Conservation (phyloP, 106 monocot species). For the Acorus gramineus region DNA sequence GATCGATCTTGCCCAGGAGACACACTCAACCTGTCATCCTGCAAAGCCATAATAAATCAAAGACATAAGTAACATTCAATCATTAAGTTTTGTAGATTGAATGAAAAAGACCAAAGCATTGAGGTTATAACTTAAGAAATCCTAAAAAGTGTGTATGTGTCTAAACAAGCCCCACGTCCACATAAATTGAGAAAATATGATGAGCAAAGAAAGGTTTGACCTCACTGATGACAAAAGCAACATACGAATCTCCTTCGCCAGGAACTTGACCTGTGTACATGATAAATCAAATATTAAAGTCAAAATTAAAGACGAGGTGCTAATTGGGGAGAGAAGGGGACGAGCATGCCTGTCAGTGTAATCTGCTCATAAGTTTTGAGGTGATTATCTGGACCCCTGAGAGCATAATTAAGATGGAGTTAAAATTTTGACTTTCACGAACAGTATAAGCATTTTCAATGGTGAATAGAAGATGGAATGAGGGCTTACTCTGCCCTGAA, state of each 20-base stretch:
- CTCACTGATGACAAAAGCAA: slow-evolving; percentile 37
- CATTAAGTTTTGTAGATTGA: too few species aligned
- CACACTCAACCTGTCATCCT: slow-evolving; percentile 22
- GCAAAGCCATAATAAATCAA: background rate
- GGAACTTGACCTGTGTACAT: slow-evolving; percentile 33
- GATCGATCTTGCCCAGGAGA: slow-evolving; percentile 4
- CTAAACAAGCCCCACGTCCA: background rate
- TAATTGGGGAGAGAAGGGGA: background rate
- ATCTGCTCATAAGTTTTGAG: slow-evolving; percentile 50
- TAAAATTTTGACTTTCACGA: too few species aligned
- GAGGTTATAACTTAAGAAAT: too few species aligned
- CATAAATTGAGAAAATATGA: background rate
- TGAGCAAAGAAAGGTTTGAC: slow-evolving; percentile 4
- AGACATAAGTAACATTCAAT: background rate
- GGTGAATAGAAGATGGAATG: background rate
- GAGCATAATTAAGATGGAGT: background rate
- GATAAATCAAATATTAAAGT: background rate
- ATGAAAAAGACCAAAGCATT: slow-evolving; percentile 1
- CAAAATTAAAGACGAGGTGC: background rate
- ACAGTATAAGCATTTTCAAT: too few species aligned
- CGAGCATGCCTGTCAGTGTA: slow-evolving; percentile 44
- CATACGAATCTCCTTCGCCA: slow-evolving; percentile 29
- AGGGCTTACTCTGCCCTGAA: slow-evolving; percentile 29
- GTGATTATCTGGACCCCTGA: slow-evolving; percentile 54
- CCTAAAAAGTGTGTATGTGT: too few species aligned